phyloP scores from a whole-genome alignment of 768 basidiomycete genomes.

The Macrolepiota fuliginosa region DNA sequence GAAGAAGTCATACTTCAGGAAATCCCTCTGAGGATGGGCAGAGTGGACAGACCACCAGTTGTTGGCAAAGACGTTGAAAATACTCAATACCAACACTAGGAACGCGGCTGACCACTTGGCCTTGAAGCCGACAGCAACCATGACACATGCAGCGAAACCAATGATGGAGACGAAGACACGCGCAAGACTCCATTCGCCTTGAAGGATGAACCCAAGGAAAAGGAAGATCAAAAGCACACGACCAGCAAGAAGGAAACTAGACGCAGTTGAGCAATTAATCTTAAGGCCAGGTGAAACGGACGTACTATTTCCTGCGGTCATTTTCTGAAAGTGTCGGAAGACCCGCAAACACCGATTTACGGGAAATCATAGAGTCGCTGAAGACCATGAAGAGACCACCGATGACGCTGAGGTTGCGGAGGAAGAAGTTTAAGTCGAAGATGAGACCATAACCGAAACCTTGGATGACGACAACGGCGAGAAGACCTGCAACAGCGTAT shows the following conservation, averaged over 20 bases:
- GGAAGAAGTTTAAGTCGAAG: conserved; percentile 99
- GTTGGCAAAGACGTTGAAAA: conserved; percentile 98
- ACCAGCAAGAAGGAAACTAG: conserved; percentile 94
- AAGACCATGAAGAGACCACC: conserved; percentile 99
- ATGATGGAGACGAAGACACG: conserved; percentile 87
- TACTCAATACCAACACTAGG: conserved; percentile 85
- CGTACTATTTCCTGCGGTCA: conserved; percentile 97
- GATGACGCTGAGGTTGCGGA: conserved; percentile 96
- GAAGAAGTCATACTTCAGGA: conserved; percentile 99
- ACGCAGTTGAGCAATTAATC: neutral
- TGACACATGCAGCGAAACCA: conserved; percentile 87
- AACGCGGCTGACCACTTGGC: conserved; percentile 98
- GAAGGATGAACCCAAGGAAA: conserved; percentile 95
- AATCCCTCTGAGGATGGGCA: conserved; percentile 93
- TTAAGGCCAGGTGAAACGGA: conserved; percentile 10
- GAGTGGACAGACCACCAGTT: conserved; percentile 97
- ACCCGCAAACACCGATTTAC: conserved; percentile 88
- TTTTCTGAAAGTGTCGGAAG: conserved; percentile 88
- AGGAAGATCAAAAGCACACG: conserved; percentile 98
- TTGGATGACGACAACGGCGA: conserved; percentile 90
- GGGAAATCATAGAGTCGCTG: conserved; percentile 88
- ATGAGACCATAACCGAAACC: conserved; percentile 99
- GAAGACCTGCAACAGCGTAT: conserved; percentile 85
- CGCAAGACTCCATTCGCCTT: conserved; percentile 86
- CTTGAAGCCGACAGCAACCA: conserved; percentile 99